Percentiles rank a stretch among this genome's conserved stretches.
phyloP scores from a whole-genome alignment of 2,329 filamentous ascomycete genomes.

The Colletotrichum lentis region DNA sequence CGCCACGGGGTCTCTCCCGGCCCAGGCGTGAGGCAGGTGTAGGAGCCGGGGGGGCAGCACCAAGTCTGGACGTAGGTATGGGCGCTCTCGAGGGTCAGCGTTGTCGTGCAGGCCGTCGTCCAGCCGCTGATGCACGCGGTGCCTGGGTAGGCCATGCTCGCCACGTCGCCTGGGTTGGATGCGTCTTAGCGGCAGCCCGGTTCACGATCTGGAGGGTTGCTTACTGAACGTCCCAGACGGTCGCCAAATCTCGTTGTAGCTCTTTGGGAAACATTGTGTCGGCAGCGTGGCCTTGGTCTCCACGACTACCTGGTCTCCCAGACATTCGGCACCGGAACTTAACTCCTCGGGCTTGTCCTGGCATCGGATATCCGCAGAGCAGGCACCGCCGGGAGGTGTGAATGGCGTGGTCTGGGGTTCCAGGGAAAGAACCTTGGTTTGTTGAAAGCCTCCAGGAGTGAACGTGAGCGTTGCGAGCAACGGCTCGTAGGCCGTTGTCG shows the following conservation, averaged over 20 bases:
- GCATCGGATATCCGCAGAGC: conserved; percentile 6
- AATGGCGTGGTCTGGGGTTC: conserved; percentile 10
- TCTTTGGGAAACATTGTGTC: conserved; percentile 10
- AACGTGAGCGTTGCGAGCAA: conserved; percentile 12
- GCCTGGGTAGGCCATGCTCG: conserved; percentile 21
- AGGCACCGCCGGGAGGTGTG: not conserved
- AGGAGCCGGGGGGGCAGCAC: conserved; percentile 14
- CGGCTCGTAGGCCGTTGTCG: conserved; percentile 4
- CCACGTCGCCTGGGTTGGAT: conserved; percentile 8
- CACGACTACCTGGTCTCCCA: not conserved
- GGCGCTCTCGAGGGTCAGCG: not conserved
- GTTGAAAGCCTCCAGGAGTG: not conserved
- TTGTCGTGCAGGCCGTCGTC: conserved; percentile 20
- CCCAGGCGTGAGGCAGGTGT: conserved; percentile 1
- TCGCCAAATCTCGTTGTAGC: conserved; percentile 2
- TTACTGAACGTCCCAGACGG: conserved; percentile 5
- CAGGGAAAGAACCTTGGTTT: conserved; percentile 1
- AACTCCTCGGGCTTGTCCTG: not conserved
- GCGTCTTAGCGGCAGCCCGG: not conserved
- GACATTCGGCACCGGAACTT: not conserved
- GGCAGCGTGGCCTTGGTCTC: not conserved
- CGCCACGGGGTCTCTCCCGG: not conserved
- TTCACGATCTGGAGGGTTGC: not conserved
- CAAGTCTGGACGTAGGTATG: conserved; percentile 14
- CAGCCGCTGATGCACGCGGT: conserved; percentile 29